These are phyloP conservation scores for Macaranga tanarius DNA, from an alignment of 441 rosid species.

Conservation along the genomic window DNA sequence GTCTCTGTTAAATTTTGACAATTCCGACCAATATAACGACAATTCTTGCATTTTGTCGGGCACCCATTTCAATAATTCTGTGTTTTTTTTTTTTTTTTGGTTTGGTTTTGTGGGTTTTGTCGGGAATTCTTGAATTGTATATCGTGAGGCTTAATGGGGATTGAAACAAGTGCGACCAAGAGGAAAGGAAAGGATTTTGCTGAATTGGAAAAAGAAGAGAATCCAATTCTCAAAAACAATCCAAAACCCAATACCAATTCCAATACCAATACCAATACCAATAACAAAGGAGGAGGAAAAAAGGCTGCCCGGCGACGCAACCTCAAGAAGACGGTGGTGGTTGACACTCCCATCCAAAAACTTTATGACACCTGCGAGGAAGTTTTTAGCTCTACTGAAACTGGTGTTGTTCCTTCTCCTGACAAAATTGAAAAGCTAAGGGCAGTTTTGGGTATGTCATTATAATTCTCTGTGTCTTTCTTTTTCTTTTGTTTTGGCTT, in stretches of 20 bases:
- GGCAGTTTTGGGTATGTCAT: slow-evolving; percentile 60
- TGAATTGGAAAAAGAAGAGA: slow-evolving; percentile 39
- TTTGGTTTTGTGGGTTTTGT: background rate
- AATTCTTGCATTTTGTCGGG: slow-evolving; percentile 2
- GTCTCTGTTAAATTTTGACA: background rate
- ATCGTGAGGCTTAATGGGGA: slow-evolving; percentile 46
- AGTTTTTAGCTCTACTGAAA: slow-evolving; percentile 48
- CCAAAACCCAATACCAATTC: background rate
- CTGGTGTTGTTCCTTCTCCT: slow-evolving; percentile 61
- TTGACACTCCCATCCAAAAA: slow-evolving; percentile 48
- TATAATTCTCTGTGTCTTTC: background rate
- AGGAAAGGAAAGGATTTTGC: slow-evolving; percentile 40
- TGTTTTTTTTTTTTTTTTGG: background rate
- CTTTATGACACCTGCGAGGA: slow-evolving; percentile 68
- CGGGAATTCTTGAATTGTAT: background rate
- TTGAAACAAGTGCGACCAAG: slow-evolving; percentile 43
- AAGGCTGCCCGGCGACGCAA: slow-evolving; percentile 46
- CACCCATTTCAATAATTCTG: background rate
- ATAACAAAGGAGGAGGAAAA: slow-evolving; percentile 23
- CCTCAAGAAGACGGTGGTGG: slow-evolving; percentile 31
- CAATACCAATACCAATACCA: slow-evolving; percentile 20
- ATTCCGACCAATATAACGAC: background rate
- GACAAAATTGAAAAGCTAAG: slow-evolving; percentile 55
- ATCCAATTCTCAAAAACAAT: slow-evolving; percentile 19
- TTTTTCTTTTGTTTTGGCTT: background rate